phyloP scores from a whole-genome alignment of 805 yeast species.

The Cyberlindnera bimundalis region DNA sequence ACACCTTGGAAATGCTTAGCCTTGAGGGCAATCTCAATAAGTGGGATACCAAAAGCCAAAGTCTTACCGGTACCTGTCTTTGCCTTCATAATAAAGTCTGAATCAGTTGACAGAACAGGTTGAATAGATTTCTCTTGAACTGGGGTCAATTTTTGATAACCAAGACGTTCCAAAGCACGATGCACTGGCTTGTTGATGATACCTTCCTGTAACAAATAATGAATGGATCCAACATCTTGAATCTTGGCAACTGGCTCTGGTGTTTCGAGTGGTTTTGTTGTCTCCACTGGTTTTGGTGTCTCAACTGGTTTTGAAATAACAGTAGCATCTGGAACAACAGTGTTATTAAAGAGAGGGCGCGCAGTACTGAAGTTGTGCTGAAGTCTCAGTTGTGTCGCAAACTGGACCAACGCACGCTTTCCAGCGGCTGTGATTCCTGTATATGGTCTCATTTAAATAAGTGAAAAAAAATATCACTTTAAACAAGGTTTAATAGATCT shows the following conservation, averaged over 20 bases:
- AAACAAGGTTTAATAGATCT: too few relatives aligned
- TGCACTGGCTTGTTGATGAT: conserved; percentile 29
- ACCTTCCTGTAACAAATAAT: conserved; percentile 28
- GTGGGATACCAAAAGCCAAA: conserved; percentile 80
- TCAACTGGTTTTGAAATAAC: not conserved
- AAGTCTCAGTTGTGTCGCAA: conserved; percentile 6
- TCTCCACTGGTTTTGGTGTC: not conserved
- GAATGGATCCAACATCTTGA: conserved; percentile 15
- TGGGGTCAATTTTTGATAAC: conserved; percentile 55
- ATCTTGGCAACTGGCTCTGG: conserved; percentile 3
- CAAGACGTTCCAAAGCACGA: conserved; percentile 38
- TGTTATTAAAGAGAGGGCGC: not conserved
- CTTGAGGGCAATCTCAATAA: conserved; percentile 54
- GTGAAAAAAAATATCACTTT: too few relatives aligned
- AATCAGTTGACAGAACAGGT: conserved; percentile 49
- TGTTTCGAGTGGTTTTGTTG: not conserved
- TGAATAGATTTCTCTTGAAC: conserved; percentile 65
- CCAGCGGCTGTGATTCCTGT: conserved; percentile 5
- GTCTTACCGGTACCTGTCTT: conserved; percentile 97
- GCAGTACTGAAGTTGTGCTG: conserved; percentile 9
- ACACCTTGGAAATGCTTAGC: conserved; percentile 36
- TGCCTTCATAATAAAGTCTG: conserved; percentile 81
- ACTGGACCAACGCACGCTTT: conserved; percentile 10
- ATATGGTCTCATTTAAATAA: conserved; percentile 4
- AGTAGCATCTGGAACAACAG: not conserved